Conservation (phyloP, 2,329 filamentous ascomycete genomes). For the Dryadomyces quercivorus region DNA sequence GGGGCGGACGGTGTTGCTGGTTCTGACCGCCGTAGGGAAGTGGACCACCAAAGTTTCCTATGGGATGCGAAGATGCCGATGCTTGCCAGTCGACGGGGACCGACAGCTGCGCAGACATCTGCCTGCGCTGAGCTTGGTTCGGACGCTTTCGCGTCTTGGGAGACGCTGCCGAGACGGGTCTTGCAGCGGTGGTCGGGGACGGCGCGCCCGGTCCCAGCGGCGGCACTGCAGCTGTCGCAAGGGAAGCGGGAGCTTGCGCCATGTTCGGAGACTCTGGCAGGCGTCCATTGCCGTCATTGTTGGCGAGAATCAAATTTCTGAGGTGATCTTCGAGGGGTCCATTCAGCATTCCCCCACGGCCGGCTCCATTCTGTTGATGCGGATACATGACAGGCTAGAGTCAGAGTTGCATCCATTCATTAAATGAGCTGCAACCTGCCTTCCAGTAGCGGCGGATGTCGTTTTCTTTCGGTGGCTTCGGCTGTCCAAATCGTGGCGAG, state of each 20-base stretch:
- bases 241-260: background rate
- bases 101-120: conserved; percentile 47
- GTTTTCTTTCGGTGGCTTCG: background rate
- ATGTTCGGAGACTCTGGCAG: background rate
- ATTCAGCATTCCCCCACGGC: background rate
- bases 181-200: too few species aligned
- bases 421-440: background rate
- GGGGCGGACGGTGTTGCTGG: conserved; percentile 20
- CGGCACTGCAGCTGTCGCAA: background rate
- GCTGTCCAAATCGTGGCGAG: background rate
- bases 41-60: conserved; percentile 19
- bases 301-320: conserved; percentile 13
- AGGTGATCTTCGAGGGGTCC: conserved; percentile 14
- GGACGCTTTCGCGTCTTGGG: conserved; percentile 31
- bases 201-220: background rate
- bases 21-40: conserved; percentile 19
- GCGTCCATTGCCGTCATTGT: background rate
- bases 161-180: background rate
- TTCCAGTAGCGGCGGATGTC: background rate
- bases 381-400: conserved; percentile 6
- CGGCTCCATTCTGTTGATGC: conserved; percentile 3
- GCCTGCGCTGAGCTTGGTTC: conserved; percentile 51
- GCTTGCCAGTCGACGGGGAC: conserved; percentile 37
- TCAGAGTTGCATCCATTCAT: background rate
- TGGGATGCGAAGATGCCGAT: conserved; percentile 18